Base-by-base conservation (phyloP, 2,329 filamentous ascomycete genomes). In the Pezicula carpinea region DNA sequence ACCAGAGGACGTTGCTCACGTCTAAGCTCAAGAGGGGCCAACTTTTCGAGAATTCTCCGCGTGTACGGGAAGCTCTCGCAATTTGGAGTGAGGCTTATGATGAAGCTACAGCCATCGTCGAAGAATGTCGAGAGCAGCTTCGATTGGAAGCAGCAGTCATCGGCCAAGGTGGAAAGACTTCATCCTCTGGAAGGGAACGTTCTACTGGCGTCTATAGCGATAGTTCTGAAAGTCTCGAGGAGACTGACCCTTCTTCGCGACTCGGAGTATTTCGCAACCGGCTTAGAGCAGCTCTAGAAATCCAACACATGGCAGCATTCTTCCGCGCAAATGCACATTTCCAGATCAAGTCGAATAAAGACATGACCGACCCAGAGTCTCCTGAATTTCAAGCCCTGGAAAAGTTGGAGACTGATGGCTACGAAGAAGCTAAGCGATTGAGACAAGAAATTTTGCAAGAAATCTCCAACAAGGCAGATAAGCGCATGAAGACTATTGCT, bases 251-350 rank as follows among this genome's bases (percentile, higher is more conserved):
- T 29, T 43, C 54, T 11, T 60, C 57, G 8, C 76, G 76, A 15
- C 57, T 88, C 19, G 72, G 75, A 41, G 75, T 80, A 32, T 75
- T 77, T 42, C 80, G 83, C 29, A 79, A 83, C 44, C 78, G 82
- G 36, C 71, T 96, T 18, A 83, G 89, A 8, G 76, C 74, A 17
- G 83, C 87, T 2, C 71, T 96, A 15, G 89, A 95, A 61, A 66
- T 95, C 36, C 78, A 92, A 51, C 92, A 96, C 63, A 82, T 85
- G 54, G 89, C 85, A 23, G 75, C 81, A 1, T 96, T 96, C 68
- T 96, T 95, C 61, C 84, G 84, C 21, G 89, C 85, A 13, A 96
- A 90, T 56, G 85, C 83, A 0, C 83, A 84, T 55, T 96, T 83
- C 60, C 89, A 96, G 60, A 86, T 95, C 51, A 93, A 91, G 60